Evolutionary conservation across 148 eudicot species (phyloP).

Genomic region (Nepenthes gracilis): DNA sequence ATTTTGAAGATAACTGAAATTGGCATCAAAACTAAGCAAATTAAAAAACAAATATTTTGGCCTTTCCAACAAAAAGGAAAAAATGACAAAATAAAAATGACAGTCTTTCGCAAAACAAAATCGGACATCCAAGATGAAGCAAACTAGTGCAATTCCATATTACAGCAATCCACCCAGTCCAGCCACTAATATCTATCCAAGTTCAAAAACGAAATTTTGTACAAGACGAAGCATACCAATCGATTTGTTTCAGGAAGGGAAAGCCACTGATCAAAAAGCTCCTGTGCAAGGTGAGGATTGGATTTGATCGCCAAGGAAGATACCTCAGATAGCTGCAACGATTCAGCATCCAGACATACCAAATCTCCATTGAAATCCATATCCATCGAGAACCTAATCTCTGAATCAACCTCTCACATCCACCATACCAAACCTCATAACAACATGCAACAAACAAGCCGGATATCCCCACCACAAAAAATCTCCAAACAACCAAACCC

Average conservation of each 20-base stretch:
- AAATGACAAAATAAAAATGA: too few species aligned
- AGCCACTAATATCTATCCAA: not conserved
- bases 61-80: too few species aligned
- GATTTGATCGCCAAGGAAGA: conserved; percentile 62
- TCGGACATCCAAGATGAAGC: not conserved
- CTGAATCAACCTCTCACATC: conserved; percentile 14
- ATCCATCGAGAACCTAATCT: conserved; percentile 32
- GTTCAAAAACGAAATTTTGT: not conserved
- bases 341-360: conserved; percentile 52
- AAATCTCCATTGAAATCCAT: conserved; percentile 71
- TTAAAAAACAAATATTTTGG: too few species aligned
- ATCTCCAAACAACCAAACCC: not conserved
- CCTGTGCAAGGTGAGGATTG: conserved; percentile 58
- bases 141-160: not conserved
- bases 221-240: conserved; percentile 28
- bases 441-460: not conserved
- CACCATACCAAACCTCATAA: conserved; percentile 9
- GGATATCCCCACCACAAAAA: conserved; percentile 1
- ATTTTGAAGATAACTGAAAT: too few species aligned
- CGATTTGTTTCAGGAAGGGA: conserved; percentile 63
- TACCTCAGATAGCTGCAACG: conserved; percentile 69
- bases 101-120: too few species aligned
- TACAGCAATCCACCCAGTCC: not conserved
- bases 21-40: too few species aligned
- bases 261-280: conserved; percentile 83